Conservation (phyloP, 257 asterid species). For the Solanum corneliomulleri region DNA sequence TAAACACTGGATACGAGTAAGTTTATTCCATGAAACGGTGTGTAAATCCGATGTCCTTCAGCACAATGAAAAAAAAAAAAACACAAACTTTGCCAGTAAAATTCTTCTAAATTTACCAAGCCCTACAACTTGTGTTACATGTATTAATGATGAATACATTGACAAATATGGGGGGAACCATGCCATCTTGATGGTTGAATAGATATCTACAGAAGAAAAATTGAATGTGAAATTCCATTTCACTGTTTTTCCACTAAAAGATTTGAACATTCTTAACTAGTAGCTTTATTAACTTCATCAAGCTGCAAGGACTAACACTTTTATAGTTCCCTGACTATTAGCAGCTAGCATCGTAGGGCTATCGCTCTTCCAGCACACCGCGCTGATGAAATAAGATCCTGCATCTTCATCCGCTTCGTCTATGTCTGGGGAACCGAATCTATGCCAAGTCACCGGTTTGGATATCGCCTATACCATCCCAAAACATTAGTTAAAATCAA, state of each 20-base stretch:
- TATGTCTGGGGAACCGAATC: conserved; percentile 19
- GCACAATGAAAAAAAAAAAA: background rate
- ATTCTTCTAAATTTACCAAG: background rate
- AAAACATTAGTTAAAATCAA: background rate
- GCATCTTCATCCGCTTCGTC: conserved; percentile 24
- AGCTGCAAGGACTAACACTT: conserved; percentile 24
- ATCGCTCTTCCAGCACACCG: conserved; percentile 38
- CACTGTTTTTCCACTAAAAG: background rate
- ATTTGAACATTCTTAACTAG: background rate
- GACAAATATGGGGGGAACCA: background rate
- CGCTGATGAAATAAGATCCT: conserved; percentile 22
- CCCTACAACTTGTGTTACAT: background rate
- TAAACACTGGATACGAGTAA: background rate
- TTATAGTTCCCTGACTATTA: conserved; percentile 32
- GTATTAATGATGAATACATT: background rate
- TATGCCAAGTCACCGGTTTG: conserved; percentile 30
- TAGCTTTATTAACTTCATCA: background rate
- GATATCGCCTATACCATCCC: conserved; percentile 12
- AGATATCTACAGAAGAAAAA: background rate
- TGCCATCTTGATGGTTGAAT: background rate
- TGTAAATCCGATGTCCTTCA: background rate
- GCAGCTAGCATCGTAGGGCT: conserved; percentile 33
- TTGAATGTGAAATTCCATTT: background rate
- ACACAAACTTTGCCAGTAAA: background rate
- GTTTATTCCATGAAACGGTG: background rate